These are phyloP conservation scores for Trichoderma atroviride DNA, from an alignment of 2,329 filamentous ascomycete genomes.

Conservation along the genomic window DNA sequence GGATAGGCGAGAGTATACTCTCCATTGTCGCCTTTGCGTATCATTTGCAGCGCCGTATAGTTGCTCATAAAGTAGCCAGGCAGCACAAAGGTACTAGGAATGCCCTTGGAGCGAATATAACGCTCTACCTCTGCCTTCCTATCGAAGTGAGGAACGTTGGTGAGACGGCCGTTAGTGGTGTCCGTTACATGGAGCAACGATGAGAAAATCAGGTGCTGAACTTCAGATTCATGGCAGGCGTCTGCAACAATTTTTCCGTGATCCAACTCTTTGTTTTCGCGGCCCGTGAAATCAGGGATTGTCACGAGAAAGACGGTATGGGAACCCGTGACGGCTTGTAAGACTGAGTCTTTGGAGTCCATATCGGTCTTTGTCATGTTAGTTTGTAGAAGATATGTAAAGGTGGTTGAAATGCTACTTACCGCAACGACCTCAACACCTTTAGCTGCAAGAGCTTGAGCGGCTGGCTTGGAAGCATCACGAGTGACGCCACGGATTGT, in stretches of 20 bases:
- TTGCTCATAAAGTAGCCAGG: background rate
- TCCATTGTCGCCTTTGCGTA: background rate
- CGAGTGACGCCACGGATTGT: background rate
- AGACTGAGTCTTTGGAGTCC: background rate
- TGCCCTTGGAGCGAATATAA: background rate
- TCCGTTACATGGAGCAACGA: background rate
- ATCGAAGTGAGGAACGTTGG: background rate
- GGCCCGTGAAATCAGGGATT: background rate
- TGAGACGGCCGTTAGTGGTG: background rate
- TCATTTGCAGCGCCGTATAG: background rate
- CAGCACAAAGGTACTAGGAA: background rate
- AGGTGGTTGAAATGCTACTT: background rate
- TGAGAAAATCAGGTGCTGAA: background rate
- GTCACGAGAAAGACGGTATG: background rate
- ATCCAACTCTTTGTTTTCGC: background rate
- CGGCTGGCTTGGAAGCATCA: background rate
- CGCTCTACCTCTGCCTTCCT: background rate
- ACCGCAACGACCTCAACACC: background rate
- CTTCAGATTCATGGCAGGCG: background rate
- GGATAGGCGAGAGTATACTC: background rate
- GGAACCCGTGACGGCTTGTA: background rate
- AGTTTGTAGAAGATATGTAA: background rate
- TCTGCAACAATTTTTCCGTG: background rate
- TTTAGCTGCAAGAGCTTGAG: background rate
- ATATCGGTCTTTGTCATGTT: background rate